Evolutionary conservation across 2,329 filamentous ascomycete genomes (phyloP), one percentile per base, ranked within the genome.

Genomic region (Chaetomium globosum): DNA sequence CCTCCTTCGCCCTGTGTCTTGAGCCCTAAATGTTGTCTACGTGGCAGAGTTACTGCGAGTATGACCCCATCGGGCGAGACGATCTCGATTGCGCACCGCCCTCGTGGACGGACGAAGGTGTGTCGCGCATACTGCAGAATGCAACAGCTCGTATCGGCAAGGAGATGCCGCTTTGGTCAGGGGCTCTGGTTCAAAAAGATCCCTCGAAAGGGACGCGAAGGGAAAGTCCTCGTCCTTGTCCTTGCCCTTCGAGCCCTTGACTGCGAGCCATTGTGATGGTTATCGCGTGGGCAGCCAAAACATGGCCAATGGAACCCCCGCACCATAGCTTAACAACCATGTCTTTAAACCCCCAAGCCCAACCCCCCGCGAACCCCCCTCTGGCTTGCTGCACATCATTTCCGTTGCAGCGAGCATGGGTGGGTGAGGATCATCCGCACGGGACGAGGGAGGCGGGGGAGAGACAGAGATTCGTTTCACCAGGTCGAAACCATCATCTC

Each of bases 351-450:
- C 59, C 49, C 56, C 13, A 57, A 43, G 1, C 39, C 39, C 39
- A 39, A 39, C 39, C 21, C 52, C 60, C 43, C 52, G 46, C 57
- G 33, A 56, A 23, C 26, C 51, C 46, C 48, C 46, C 48, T 54
- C 52, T 63, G 43, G 39, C 48, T n/a, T 64, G 57, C 69, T 70
- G 69, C 69, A 70, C 69, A 70, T 69, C 68, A 69, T 68, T 66
- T 65, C 66, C 56, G 60, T 36, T 68, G 66, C 66, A 68, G 66
- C 62, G 30, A 63, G 58, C 62, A 60, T 62, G 65, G 65, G 60
- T 65, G 33, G 13, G 33, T 55, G 54, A 46, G 57, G 61, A 68
- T 68, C 59, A 46, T 52, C 60, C 33, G 55, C 63, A 61, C 16
- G 39, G 36, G 39, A 19, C 13, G 39, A 43, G 39, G 39, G 36